These are phyloP conservation scores for Candida alai DNA, from an alignment of 805 yeast genomes.

Conservation along the genomic window DNA sequence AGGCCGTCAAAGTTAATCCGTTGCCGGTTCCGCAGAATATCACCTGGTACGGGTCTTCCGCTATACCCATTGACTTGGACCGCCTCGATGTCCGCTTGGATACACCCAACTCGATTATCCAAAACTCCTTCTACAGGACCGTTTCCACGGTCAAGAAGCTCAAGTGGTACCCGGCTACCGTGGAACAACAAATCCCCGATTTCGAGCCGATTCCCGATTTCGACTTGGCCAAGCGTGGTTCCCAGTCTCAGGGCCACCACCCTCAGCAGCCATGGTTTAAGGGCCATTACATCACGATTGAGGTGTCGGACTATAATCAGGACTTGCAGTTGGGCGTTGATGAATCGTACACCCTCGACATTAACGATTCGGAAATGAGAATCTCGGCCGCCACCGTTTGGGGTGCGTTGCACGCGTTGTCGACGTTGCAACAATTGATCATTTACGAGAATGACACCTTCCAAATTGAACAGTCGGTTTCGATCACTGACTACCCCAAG, in stretches of 20 bases:
- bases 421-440: constrained; percentile 39
- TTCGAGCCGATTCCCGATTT: constrained; percentile 3
- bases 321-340: constrained; percentile 33
- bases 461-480: constrained; percentile 29
- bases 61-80: constrained; percentile 8
- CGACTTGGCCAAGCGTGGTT: neutral
- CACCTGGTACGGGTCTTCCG: constrained; percentile 16
- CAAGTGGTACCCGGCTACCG: constrained; percentile 34
- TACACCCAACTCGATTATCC: constrained; percentile 2
- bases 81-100: constrained; percentile 1
- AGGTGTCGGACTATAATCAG: constrained; percentile 17
- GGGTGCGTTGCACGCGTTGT: constrained; percentile 41
- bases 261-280: neutral
- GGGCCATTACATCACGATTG: constrained; percentile 7
- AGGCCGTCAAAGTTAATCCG: constrained; percentile 18
- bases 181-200: constrained; percentile 18
- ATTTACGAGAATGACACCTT: constrained; percentile 21
- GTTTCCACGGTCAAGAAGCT: constrained; percentile 14
- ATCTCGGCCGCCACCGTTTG: constrained; percentile 32
- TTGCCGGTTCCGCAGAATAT: constrained; percentile 21
- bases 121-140: constrained; percentile 7
- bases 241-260: neutral
- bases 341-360: constrained; percentile 28
- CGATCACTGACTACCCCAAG: constrained; percentile 31
- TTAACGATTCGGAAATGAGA: constrained; percentile 13